Conservation (phyloP, 176 grass and related monocot genomes). For the Typha latifolia region DNA sequence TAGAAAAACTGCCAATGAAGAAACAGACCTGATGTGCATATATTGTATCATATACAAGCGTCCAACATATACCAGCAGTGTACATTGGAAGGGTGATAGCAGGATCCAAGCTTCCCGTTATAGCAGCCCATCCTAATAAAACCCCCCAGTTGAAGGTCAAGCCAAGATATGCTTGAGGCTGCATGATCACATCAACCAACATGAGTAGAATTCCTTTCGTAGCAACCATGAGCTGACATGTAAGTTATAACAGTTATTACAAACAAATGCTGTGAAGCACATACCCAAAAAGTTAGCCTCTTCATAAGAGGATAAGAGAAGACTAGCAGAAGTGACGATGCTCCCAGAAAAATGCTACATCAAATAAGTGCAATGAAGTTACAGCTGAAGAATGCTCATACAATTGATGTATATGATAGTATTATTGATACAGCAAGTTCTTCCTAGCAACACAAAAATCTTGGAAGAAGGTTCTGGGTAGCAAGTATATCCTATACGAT, state of each 20-base stretch:
- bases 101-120: conserved; percentile 59
- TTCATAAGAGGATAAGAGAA: conserved; percentile 96
- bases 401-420: neutral
- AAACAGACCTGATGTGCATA: conserved; percentile 82
- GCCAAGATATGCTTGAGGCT: conserved; percentile 92
- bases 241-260: neutral
- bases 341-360: conserved; percentile 66
- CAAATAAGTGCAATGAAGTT: conserved; percentile 12
- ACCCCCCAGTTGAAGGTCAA: conserved; percentile 92
- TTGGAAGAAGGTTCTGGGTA: too few relatives aligned
- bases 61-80: conserved; percentile 78
- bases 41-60: conserved; percentile 88
- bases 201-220: neutral
- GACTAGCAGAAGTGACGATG: conserved; percentile 65
- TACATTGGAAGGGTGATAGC: conserved; percentile 64
- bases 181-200: conserved; percentile 11
- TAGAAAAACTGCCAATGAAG: conserved; percentile 4
- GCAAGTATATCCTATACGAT: too few relatives aligned
- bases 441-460: too few relatives aligned
- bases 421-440: neutral
- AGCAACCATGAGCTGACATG: neutral
- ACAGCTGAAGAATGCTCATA: neutral
- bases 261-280: neutral
- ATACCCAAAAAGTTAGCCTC: conserved; percentile 79
- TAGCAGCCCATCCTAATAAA: conserved; percentile 85